These are phyloP conservation scores for Chlorella sorokiniana DNA, from an alignment of 139 green algal genomes.

Conservation along the genomic window DNA sequence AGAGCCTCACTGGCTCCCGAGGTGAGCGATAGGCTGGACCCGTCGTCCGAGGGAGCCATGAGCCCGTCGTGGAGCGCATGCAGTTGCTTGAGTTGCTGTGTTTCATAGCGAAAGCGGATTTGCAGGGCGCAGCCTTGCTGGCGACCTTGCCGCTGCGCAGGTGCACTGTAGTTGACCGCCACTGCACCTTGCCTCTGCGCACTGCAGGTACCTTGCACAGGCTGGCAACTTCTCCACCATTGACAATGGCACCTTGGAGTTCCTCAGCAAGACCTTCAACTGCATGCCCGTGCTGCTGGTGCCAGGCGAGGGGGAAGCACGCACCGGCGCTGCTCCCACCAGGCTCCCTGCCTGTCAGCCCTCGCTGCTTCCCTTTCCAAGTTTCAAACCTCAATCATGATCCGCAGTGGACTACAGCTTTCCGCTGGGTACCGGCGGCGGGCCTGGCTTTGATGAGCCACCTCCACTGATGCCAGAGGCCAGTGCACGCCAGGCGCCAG, in stretches of 20 bases:
- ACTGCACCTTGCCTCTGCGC: not conserved
- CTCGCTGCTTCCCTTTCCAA: not conserved
- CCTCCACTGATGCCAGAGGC: not conserved
- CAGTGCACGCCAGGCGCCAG: not conserved
- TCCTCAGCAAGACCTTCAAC: not conserved
- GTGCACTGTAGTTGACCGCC: not conserved
- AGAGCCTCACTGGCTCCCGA: not conserved
- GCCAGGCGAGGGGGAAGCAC: not conserved
- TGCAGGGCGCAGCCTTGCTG: not conserved
- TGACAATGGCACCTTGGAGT: constrained; percentile 15
- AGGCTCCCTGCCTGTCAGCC: not conserved
- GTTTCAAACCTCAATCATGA: not conserved
- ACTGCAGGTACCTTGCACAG: constrained; percentile 5
- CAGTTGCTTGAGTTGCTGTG: no score
- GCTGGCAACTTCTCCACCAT: constrained; percentile 20
- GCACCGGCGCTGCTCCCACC: not conserved
- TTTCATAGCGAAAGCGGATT: not conserved
- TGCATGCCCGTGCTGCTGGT: constrained; percentile 14
- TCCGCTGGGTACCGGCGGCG: not conserved
- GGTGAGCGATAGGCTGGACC: no score
- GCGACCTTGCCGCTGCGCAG: not conserved
- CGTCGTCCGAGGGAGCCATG: no score
- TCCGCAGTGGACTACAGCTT: constrained; percentile 18
- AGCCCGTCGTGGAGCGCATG: no score
- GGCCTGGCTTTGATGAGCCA: not conserved